Evolutionary conservation across 305 asterid species (phyloP), one percentile per base, ranked within the genome.

Genomic region (Andrographis paniculata): DNA sequence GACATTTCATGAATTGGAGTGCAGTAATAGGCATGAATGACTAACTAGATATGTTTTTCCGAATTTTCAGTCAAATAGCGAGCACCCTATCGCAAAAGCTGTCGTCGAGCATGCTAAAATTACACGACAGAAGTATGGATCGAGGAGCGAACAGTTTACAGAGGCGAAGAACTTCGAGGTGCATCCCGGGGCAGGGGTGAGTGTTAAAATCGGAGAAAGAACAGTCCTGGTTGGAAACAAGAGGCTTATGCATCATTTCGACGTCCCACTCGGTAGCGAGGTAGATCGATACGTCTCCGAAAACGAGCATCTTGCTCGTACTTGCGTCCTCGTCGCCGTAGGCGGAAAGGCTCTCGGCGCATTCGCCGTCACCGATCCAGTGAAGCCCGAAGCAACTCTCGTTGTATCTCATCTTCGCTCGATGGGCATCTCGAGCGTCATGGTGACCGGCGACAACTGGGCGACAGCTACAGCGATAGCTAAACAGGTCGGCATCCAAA

Each of bases 361-460:
- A 43, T 82, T 85, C 55, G 80, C 95, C 16, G 92, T 89, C 36
- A 82, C 92, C 41, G 96, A 89, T 50, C 98, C 96, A 2, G 87
- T 89, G 66, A 89, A 89, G 63, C 94, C 93, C 6, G 98, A 80
- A 55, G 87, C 94, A 42, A 74, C 75, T 46, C 62, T 59, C 14
- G 92, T 89, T 45, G 42, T 89, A 58, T 70, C 94, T 38, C 72
- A 70, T 64, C 93, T 89, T 57, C 81, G 35, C 55, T 65, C 83
- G 8, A 85, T 89, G 98, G 60, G 60, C 47, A 73, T 89, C 46
- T 51, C 77, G 15, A 76, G 86, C 59, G 94, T 85, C 55, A 85
- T 89, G 95, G 91, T 89, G 40, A 89, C 98, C 23, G 98, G 98
- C 44, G 98, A 89, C 73, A 89, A 89, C 79, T 89, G 93, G 98